A percentile compares a stretch with the other conserved stretches of the same genome.
Conservation (phyloP, 202 grass and related monocot genomes). For the Schoenoplectus triqueter region DNA sequence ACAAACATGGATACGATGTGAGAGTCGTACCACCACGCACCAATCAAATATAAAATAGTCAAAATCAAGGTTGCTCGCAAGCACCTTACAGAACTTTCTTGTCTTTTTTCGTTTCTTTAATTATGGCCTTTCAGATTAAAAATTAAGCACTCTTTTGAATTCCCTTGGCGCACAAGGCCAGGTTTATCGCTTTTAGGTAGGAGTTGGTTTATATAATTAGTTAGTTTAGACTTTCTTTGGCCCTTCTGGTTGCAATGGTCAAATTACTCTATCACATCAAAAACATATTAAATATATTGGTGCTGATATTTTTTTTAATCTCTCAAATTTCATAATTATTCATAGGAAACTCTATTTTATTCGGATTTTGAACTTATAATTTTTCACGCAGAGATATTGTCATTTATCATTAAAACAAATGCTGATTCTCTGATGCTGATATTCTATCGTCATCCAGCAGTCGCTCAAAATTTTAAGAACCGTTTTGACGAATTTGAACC, state of each 20-base stretch:
- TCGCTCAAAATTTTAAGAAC: neutral
- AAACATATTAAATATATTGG: too few species aligned
- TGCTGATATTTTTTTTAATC: too few species aligned
- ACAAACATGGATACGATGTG: constrained; percentile 5
- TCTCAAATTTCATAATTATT: too few species aligned
- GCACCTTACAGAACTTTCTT: constrained; percentile 18
- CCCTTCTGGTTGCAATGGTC: too few species aligned
- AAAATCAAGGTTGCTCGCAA: constrained; percentile 15
- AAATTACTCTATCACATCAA: too few species aligned
- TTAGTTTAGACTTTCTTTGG: neutral
- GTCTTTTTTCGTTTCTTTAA: neutral
- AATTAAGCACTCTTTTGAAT: neutral
- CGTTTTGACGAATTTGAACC: neutral
- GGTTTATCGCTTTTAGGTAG: constrained; percentile 23
- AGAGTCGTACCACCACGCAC: constrained; percentile 16
- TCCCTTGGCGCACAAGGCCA: constrained; percentile 9
- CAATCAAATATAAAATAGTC: constrained; percentile 25
- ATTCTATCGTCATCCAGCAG: neutral
- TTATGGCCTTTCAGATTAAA: constrained; percentile 22
- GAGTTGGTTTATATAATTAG: constrained; percentile 15
- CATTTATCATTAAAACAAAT: too few species aligned
- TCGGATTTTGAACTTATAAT: too few species aligned
- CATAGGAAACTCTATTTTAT: too few species aligned
- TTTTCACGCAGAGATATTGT: too few species aligned
- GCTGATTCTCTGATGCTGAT: neutral